Conservation (phyloP, 2,329 filamentous ascomycete genomes). For the Lasiodiplodia sp. region DNA sequence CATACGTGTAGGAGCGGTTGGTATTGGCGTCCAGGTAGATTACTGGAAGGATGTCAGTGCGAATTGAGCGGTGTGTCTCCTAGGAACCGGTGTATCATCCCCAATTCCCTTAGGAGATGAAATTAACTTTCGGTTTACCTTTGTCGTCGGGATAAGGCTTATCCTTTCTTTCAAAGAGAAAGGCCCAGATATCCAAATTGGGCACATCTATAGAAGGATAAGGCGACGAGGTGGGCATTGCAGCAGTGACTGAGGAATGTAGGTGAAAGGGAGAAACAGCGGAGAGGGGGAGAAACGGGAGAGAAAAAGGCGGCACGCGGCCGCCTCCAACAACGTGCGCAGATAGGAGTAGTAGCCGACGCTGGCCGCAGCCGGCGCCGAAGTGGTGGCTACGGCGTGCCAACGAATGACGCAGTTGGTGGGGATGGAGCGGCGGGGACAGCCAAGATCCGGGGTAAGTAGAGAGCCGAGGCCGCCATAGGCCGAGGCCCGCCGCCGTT, state of each 20-base stretch:
- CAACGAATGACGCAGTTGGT: slow-evolving; percentile 14
- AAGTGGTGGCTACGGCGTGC: slow-evolving; percentile 11
- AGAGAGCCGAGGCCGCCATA: slow-evolving; percentile 18
- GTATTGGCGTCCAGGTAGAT: slow-evolving; percentile 81
- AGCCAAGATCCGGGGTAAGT: slow-evolving; percentile 22
- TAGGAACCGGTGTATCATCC: neutral
- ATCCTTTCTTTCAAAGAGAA: slow-evolving; percentile 75
- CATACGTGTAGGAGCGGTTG: slow-evolving; percentile 72
- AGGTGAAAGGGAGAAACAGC: neutral
- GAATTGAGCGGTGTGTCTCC: slow-evolving; percentile 22
- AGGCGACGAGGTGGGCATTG: slow-evolving; percentile 75
- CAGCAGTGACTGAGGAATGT: neutral
- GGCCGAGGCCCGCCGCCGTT: slow-evolving; percentile 21
- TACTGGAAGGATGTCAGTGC: slow-evolving; percentile 57
- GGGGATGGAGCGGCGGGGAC: slow-evolving; percentile 3
- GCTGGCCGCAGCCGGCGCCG: slow-evolving; percentile 11
- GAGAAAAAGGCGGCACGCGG: neutral
- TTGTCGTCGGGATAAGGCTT: slow-evolving; percentile 74
- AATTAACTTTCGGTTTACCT: slow-evolving; percentile 56
- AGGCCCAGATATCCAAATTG: slow-evolving; percentile 76
- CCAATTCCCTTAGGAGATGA: slow-evolving; percentile 30
- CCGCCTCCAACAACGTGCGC: neutral
- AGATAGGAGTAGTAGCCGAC: slow-evolving; percentile 17
- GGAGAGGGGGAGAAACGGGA: neutral
- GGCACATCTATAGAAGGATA: slow-evolving; percentile 74